Conservation (phyloP, 1,139 yeast genomes). For the Saccharomyces hybrid region DNA sequence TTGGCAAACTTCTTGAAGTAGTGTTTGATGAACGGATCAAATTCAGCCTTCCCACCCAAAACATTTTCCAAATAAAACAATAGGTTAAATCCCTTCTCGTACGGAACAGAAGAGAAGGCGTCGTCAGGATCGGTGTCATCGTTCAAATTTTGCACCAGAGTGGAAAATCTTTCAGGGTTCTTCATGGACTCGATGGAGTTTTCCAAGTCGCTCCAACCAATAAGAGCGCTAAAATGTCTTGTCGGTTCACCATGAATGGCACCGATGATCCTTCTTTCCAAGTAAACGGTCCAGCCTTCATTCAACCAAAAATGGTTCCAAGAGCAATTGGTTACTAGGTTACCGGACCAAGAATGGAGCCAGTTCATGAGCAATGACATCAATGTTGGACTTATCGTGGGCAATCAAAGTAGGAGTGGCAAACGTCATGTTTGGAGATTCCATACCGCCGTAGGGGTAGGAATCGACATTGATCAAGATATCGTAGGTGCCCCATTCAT, state of each 20-base stretch:
- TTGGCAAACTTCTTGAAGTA: conserved; percentile 67
- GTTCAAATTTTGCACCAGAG: conserved; percentile 61
- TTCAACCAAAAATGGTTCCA: conserved; percentile 95
- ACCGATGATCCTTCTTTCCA: conserved; percentile 78
- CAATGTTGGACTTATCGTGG: conserved; percentile 79
- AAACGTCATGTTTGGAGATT: conserved; percentile 83
- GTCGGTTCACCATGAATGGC: conserved; percentile 66
- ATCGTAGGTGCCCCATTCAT: conserved; percentile 82
- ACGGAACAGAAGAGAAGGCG: conserved; percentile 80
- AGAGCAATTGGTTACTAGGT: conserved; percentile 77
- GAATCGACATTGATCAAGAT: conserved; percentile 73
- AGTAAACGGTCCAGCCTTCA: conserved; percentile 93
- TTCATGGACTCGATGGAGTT: conserved; percentile 59
- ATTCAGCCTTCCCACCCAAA: conserved; percentile 52
- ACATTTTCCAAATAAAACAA: conserved; percentile 63
- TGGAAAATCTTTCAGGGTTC: conserved; percentile 46
- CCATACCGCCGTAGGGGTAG: conserved; percentile 96
- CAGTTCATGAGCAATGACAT: conserved; percentile 84
- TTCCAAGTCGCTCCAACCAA: conserved; percentile 81
- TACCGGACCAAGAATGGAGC: conserved; percentile 93
- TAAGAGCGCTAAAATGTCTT: conserved; percentile 74
- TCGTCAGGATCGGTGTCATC: conserved; percentile 76
- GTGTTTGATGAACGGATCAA: conserved; percentile 72
- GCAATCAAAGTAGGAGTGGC: conserved; percentile 86
- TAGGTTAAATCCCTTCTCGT: conserved; percentile 82